These are phyloP conservation scores for Immersiella caudata DNA, from an alignment of 495 filamentous ascomycete species.

Conservation along the genomic window DNA sequence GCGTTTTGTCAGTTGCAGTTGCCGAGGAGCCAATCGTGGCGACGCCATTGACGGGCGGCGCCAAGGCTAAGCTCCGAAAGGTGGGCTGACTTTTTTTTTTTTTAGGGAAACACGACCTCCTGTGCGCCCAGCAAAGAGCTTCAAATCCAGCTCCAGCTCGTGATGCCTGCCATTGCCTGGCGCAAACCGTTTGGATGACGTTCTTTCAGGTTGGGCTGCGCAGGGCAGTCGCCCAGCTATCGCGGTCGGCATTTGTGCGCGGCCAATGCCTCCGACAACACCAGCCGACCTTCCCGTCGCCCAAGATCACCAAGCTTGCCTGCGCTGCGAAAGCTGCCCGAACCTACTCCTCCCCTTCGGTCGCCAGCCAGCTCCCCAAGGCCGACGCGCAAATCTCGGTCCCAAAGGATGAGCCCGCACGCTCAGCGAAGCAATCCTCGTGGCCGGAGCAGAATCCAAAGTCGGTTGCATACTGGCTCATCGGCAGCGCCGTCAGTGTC, in stretches of 20 bases:
- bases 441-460: slow-evolving; percentile 77
- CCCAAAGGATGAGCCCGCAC: not conserved
- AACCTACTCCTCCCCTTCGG: slow-evolving; percentile 26
- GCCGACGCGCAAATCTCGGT: not conserved
- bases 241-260: slow-evolving; percentile 62
- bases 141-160: slow-evolving; percentile 9
- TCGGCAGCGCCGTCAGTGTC: slow-evolving; percentile 87
- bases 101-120: slow-evolving; percentile 1
- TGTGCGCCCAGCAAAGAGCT: not conserved
- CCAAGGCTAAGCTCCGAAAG: not conserved
- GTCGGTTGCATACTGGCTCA: slow-evolving; percentile 84
- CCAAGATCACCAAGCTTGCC: slow-evolving; percentile 26
- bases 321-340: slow-evolving; percentile 22
- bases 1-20: no score
- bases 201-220: slow-evolving; percentile 55
- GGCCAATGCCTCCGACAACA: slow-evolving; percentile 61
- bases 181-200: slow-evolving; percentile 41
- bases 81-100: slow-evolving; percentile 21
- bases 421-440: slow-evolving; percentile 36
- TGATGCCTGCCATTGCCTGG: slow-evolving; percentile 22
- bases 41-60: not conserved
- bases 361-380: not conserved
- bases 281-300: slow-evolving; percentile 30
- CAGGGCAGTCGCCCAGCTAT: slow-evolving; percentile 55
- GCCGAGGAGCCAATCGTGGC: not conserved